These are phyloP conservation scores for Cucumis melo DNA, from an alignment of 306 rosid species.

Conservation along the genomic window DNA sequence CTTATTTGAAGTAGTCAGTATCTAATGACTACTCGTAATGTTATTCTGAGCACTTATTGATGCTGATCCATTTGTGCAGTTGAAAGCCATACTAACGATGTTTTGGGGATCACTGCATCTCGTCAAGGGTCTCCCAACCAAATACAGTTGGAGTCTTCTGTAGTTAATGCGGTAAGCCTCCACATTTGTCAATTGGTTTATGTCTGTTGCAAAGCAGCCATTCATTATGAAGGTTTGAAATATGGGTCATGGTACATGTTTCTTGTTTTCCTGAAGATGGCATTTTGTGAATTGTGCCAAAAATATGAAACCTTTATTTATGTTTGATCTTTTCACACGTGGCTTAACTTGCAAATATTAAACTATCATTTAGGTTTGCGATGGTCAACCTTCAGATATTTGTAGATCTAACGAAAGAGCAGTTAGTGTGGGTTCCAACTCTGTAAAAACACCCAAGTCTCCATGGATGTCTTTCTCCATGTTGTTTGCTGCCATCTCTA, in stretches of 20 bases:
- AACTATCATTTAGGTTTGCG: conserved; percentile 5
- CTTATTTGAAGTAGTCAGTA: neutral
- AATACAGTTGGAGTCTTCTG: conserved; percentile 24
- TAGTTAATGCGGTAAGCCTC: conserved; percentile 31
- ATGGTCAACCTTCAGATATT: conserved; percentile 13
- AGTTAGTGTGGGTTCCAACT: conserved; percentile 29
- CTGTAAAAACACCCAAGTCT: conserved; percentile 42
- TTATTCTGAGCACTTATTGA: neutral
- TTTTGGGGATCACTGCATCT: conserved; percentile 27
- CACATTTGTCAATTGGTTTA: neutral
- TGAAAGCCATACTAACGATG: conserved; percentile 31
- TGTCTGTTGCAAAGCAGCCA: neutral
- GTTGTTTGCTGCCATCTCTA: conserved; percentile 54
- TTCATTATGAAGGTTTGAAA: neutral
- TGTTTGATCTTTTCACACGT: conserved; percentile 3
- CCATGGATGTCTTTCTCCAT: conserved; percentile 77
- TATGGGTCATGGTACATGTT: neutral
- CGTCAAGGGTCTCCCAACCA: conserved; percentile 21
- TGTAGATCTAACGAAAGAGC: conserved; percentile 32
- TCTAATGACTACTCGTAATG: neutral
- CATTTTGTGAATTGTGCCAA: neutral
- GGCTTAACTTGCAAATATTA: conserved; percentile 4
- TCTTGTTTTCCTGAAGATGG: neutral
- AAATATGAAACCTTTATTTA: neutral
- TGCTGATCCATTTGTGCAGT: conserved; percentile 13